Conservation (phyloP, 2,329 filamentous ascomycete genomes). For the Trichoderma endophyticum region DNA sequence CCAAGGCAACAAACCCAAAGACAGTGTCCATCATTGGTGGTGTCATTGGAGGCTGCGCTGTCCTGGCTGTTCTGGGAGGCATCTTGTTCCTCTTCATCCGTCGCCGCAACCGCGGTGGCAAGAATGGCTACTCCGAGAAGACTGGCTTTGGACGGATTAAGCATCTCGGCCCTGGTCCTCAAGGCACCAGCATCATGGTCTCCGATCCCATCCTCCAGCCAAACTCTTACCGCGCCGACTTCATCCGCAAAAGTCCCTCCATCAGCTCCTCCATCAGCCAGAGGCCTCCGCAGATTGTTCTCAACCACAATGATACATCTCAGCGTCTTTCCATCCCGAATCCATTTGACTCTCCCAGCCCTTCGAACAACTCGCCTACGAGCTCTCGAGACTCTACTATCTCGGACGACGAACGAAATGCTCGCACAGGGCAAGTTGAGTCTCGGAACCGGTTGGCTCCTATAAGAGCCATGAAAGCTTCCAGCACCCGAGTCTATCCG, state of each 20-base stretch:
- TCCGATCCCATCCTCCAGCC: conserved; percentile 53
- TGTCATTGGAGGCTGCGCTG: conserved; percentile 44
- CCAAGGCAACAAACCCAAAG: conserved; percentile 26
- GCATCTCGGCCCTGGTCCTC: conserved; percentile 23
- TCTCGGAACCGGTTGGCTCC: conserved; percentile 31
- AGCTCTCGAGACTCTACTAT: conserved; percentile 22
- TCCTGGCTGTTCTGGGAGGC: conserved; percentile 39
- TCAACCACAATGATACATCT: neutral
- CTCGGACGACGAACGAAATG: conserved; percentile 27
- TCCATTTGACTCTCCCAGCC: conserved; percentile 35
- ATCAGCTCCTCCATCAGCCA: conserved; percentile 17
- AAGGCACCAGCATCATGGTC: conserved; percentile 42
- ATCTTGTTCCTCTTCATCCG: conserved; percentile 41
- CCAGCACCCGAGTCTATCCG: conserved; percentile 30
- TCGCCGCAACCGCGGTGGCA: conserved; percentile 23
- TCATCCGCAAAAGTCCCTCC: conserved; percentile 41
- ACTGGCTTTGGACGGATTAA: conserved; percentile 22
- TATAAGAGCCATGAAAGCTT: conserved; percentile 40
- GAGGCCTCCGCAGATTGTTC: conserved; percentile 14
- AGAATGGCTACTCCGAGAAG: conserved; percentile 18
- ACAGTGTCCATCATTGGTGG: conserved; percentile 46
- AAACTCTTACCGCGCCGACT: conserved; percentile 49
- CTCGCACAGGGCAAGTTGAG: conserved; percentile 27
- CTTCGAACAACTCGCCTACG: conserved; percentile 25
- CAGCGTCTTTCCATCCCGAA: conserved; percentile 35